A percentile compares a stretch with the other conserved stretches of the same genome.
phyloP scores from a whole-genome alignment of 2,329 filamentous ascomycete species.

The Alternaria arborescens region DNA sequence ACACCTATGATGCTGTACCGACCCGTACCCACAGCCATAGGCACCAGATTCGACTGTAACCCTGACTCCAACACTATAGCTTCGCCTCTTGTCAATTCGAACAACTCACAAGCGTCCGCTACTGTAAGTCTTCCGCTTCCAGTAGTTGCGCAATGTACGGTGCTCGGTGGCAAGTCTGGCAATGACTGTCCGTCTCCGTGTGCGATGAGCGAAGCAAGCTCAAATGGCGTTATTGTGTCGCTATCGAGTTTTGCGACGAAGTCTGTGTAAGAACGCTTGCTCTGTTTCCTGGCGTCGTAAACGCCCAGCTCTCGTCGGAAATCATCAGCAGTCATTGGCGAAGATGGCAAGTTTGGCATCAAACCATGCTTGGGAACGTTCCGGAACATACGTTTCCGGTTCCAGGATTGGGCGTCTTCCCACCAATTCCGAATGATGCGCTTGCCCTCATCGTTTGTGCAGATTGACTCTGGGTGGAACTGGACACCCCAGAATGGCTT shows the following conservation, averaged over 20 bases:
- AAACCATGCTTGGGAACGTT: conserved; percentile 17
- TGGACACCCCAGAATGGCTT: conserved; percentile 88
- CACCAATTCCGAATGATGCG: conserved; percentile 80
- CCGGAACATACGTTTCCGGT: conserved; percentile 27
- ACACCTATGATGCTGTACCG: conserved; percentile 79
- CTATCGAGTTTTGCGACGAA: conserved; percentile 18
- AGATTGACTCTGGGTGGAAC: conserved; percentile 90
- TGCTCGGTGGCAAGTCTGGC: conserved; percentile 36
- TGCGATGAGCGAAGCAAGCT: conserved; percentile 39
- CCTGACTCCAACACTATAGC: conserved; percentile 60
- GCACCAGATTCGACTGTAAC: conserved; percentile 50
- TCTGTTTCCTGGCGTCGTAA: conserved; percentile 16
- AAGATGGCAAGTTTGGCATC: conserved; percentile 19
- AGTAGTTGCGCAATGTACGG: conserved; percentile 45
- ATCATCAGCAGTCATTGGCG: conserved; percentile 29
- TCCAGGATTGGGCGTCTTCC: conserved; percentile 67
- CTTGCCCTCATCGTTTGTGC: conserved; percentile 74
- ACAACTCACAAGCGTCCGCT: conserved; percentile 47
- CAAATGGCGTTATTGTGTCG: conserved; percentile 27
- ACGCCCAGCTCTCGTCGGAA: conserved; percentile 30
- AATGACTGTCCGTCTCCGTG: conserved; percentile 36
- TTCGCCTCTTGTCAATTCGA: conserved; percentile 47
- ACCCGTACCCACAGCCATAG: conserved; percentile 61
- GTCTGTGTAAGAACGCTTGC: conserved; percentile 11
- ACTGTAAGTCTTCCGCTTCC: conserved; percentile 49